phyloP scores from a whole-genome alignment of 2,329 filamentous ascomycete species.

The Trichophyton verrucosum region DNA sequence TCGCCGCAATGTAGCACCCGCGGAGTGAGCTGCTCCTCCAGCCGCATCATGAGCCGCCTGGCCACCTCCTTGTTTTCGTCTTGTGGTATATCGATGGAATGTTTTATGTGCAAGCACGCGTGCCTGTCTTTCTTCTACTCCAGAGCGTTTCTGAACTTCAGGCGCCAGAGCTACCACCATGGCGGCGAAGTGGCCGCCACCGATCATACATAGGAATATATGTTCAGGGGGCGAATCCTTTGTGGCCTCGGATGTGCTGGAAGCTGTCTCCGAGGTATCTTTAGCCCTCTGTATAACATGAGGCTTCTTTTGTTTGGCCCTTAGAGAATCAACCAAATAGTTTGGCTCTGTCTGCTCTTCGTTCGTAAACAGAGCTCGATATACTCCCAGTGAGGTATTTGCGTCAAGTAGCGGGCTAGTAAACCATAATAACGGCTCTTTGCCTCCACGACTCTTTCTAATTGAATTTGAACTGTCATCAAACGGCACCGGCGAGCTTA shows the following conservation, averaged over 20 bases:
- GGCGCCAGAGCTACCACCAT: conserved; percentile 88
- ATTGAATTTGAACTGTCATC: conserved; percentile 34
- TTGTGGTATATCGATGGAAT: conserved; percentile 92
- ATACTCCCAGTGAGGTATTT: conserved; percentile 73
- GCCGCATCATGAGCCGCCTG: conserved; percentile 88
- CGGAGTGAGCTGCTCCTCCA: conserved; percentile 90
- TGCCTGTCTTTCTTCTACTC: conserved; percentile 67
- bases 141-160: conserved; percentile 56
- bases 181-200: conserved; percentile 90
- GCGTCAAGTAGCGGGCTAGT: conserved; percentile 59
- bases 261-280: conserved; percentile 24
- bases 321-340: conserved; percentile 55
- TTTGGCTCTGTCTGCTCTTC: conserved; percentile 55
- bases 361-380: conserved; percentile 64
- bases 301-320: conserved; percentile 63
- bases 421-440: conserved; percentile 75
- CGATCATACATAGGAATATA: conserved; percentile 96
- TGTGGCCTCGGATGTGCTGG: conserved; percentile 45
- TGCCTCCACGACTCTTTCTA: conserved; percentile 47
- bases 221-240: conserved; percentile 52
- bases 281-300: conserved; percentile 31
- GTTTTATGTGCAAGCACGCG: conserved; percentile 91
- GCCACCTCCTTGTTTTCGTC: conserved; percentile 88
- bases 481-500: conserved; percentile 43
- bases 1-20: conserved; percentile 73